Conservation (phyloP, 306 rosid genomes). For the Vachellia pachyceras region DNA sequence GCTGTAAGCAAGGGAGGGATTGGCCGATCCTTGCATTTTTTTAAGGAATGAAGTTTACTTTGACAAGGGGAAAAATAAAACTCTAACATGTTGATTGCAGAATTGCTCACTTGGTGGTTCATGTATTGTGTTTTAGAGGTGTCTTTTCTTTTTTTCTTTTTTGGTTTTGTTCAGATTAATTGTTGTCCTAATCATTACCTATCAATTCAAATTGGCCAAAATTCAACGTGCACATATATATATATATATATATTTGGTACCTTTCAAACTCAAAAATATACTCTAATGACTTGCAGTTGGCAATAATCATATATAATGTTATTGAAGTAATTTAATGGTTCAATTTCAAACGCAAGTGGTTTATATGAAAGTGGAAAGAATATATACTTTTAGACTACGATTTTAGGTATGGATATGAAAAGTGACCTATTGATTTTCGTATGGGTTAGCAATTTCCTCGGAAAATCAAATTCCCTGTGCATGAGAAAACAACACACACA, state of each 20-base stretch:
- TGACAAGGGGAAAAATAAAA: too few species aligned
- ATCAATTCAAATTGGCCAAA: background rate
- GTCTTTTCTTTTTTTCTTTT: background rate
- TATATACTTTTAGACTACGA: background rate
- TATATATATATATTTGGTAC: background rate
- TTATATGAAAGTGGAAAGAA: background rate
- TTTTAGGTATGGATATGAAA: background rate
- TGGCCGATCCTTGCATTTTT: too few species aligned
- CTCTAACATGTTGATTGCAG: background rate
- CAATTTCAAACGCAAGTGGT: constrained; percentile 7
- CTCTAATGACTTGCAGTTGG: background rate
- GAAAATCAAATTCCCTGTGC: background rate
- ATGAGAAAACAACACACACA: background rate
- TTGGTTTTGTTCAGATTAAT: background rate
- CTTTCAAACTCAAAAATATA: background rate
- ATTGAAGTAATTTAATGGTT: background rate
- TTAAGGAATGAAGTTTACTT: too few species aligned
- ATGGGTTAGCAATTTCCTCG: background rate
- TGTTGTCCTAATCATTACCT: background rate
- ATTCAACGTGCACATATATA: background rate
- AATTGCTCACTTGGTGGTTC: background rate
- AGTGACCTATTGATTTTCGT: background rate
- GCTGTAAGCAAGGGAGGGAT: too few species aligned
- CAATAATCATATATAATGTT: background rate
- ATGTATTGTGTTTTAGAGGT: background rate